A percentile compares a stretch with the other conserved stretches of the same genome.
phyloP scores from a whole-genome alignment of 2,329 filamentous ascomycete genomes.

The Cryphonectria naterciae region DNA sequence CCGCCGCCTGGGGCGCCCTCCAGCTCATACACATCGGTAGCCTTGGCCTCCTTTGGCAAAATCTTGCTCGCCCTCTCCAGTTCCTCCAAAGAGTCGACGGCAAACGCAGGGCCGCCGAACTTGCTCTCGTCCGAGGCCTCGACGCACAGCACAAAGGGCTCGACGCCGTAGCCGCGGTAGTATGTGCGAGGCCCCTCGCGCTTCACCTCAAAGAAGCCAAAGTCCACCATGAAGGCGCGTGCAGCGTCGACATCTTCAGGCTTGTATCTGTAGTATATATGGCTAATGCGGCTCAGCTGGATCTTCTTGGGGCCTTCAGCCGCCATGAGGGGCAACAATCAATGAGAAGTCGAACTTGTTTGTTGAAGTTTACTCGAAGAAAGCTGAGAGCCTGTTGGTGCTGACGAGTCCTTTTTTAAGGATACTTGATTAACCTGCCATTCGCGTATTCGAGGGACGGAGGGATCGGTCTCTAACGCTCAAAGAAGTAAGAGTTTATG shows the following conservation, averaged over 20 bases:
- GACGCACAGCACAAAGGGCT: slow-evolving; percentile 63
- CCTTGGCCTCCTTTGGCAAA: slow-evolving; percentile 52
- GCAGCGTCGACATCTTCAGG: slow-evolving; percentile 49
- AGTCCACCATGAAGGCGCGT: slow-evolving; percentile 50
- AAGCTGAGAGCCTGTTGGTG: too few relatives aligned
- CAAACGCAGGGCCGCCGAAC: slow-evolving; percentile 63
- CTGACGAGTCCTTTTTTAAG: too few relatives aligned
- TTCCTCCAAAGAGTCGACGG: slow-evolving; percentile 60
- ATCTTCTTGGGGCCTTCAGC: slow-evolving; percentile 37
- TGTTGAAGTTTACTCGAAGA: neutral
- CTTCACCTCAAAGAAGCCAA: slow-evolving; percentile 49
- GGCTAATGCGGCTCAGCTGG: slow-evolving; percentile 45
- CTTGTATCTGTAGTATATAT: slow-evolving; percentile 56
- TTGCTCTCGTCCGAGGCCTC: slow-evolving; percentile 49
- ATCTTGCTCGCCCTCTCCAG: slow-evolving; percentile 53
- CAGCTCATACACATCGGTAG: slow-evolving; percentile 53
- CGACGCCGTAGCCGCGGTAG: slow-evolving; percentile 64
- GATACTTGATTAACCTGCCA: too few relatives aligned
- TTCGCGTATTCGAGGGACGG: too few relatives aligned
- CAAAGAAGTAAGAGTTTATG: too few relatives aligned
- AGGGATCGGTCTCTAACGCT: too few relatives aligned
- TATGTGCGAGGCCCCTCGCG: slow-evolving; percentile 52
- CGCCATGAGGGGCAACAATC: slow-evolving; percentile 30
- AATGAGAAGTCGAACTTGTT: neutral
- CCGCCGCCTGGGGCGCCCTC: slow-evolving; percentile 58